Evolutionary conservation across 2,329 filamentous ascomycete species (phyloP), one percentile per base, ranked within the genome.

Genomic region (Gnomoniopsis sp.): DNA sequence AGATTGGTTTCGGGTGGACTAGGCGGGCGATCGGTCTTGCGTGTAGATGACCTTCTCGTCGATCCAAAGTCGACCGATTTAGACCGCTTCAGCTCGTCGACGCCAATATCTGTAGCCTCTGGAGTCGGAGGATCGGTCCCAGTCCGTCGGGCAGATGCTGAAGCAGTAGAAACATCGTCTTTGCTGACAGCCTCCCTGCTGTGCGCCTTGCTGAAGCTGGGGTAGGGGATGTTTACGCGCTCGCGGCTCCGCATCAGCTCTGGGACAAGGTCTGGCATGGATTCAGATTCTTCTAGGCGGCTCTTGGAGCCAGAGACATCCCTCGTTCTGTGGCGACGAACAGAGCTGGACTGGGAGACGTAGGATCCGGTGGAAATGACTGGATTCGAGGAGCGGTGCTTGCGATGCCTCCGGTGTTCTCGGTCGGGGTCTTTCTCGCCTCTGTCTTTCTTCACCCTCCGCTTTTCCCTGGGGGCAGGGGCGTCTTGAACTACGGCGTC

Each of bases 171-270:
- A 51, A 83, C 65, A 55, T 84, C 79, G 49, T 87, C 83, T 54
- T 78, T 78, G 69, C 85, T 87, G 55, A 96, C 84, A 48, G 86
- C 85, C 75, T 97, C 93, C 73, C 92, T 95, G 79, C 91, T 96
- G 72, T 96, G 91, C 14, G 89, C 89, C 75, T 96, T 97, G 75
- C 90, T 95, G 73, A 96, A 91, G 12, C 82, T 81, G 1, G 92
- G 91, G 70, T 96, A 96, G 7, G 90, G 88, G 46, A 89, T 70
- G 62, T 80, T 82, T 36, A 78, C 70, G 30, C 79, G 79, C 55
- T 81, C 77, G 52, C 67, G 70, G 60, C 71, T 75, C 48, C 73
- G 70, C 49, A 72, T 70, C 53, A 82, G 69, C 66, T 80, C 78
- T 22, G 78, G 79, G 14, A 80, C 77, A 49, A 83, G 69, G 55